A percentile compares a stretch with the other conserved stretches of the same genome.
phyloP scores from a whole-genome alignment of 2,329 filamentous ascomycete species.

The Canariomyces notabilis region DNA sequence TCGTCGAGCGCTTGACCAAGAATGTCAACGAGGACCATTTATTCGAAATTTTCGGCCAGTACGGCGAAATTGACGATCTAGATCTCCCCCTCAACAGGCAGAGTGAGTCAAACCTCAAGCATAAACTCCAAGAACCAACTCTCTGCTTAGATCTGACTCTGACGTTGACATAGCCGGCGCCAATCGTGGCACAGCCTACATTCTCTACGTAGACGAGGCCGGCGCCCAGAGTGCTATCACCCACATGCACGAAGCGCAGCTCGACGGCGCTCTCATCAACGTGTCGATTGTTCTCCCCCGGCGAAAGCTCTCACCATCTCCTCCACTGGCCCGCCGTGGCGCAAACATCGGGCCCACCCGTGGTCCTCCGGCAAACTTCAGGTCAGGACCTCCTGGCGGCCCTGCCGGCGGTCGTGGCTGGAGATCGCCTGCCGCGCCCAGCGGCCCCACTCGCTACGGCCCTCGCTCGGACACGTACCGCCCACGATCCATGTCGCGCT shows the following conservation, averaged over 20 bases:
- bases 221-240: conserved; percentile 86
- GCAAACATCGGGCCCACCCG: conserved; percentile 56
- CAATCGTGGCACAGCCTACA: conserved; percentile 91
- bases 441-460: conserved; percentile 34
- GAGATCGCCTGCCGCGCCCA: conserved; percentile 31
- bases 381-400: conserved; percentile 30
- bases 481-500: conserved; percentile 52
- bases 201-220: conserved; percentile 70
- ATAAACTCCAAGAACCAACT: neutral
- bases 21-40: conserved; percentile 88
- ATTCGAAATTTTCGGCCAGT: conserved; percentile 85
- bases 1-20: conserved; percentile 92
- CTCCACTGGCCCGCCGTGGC: conserved; percentile 63
- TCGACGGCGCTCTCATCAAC: conserved; percentile 76
- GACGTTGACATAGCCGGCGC: conserved; percentile 59
- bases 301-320: conserved; percentile 74
- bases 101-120: conserved; percentile 51
- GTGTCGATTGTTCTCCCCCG: conserved; percentile 85
- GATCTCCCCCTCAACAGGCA: conserved; percentile 85
- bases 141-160: conserved; percentile 12
- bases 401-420: conserved; percentile 34
- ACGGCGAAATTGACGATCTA: conserved; percentile 78
- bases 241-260: conserved; percentile 96
- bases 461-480: conserved; percentile 55
- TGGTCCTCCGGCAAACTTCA: conserved; percentile 35